Base-by-base conservation (phyloP, 2,329 filamentous ascomycete genomes). In the Penicillium sp. region DNA sequence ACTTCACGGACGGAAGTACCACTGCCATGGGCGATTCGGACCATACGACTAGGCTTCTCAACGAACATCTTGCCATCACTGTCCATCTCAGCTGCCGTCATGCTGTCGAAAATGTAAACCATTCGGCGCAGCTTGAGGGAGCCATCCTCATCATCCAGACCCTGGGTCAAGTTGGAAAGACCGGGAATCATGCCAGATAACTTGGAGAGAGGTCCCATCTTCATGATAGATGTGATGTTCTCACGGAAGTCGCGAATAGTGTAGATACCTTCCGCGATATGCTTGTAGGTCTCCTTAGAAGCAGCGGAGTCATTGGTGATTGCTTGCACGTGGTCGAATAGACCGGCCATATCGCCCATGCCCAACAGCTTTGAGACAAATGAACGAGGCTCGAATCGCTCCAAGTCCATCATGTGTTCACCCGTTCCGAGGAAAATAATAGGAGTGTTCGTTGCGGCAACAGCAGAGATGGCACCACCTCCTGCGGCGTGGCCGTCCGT, bases 131-230 rank as follows among this genome's bases (percentile, higher is more conserved):
- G 84, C 77, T 98, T 97, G 68, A 89, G 80, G 53, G 88, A 87
- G n/a, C 93, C 93, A 70, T 98, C 95, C 70, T 98, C 93, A 71
- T 99, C 96, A 71, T 98, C 93, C 85, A 98, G 95, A 39, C 91
- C 91, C 52, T 91, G 88, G 86, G 97, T 98, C 83, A 98, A 88
- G 70, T 90, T 90, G 65, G 89, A 89, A 75, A 99, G 89, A 27
- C 95, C 95, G 0, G 95, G 95, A 62, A 99, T 98, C 95, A 99
- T 99, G 68, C 93, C 92, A 0, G 93, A 96, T 86, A 99, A 96
- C 74, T 99, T 98, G 19, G 90, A 96, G 1, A 99, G 79, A 0
- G 95, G 95, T 0, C 95, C 95, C 95, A 99, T 98, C 80, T 99
- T 99, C 92, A 98, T 97, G 70, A 99, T 97, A 70, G 98, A 98